Evolutionary conservation across 2,329 filamentous ascomycete genomes (phyloP), one percentile per base, ranked within the genome.

Genomic region (Diplodia corticola): DNA sequence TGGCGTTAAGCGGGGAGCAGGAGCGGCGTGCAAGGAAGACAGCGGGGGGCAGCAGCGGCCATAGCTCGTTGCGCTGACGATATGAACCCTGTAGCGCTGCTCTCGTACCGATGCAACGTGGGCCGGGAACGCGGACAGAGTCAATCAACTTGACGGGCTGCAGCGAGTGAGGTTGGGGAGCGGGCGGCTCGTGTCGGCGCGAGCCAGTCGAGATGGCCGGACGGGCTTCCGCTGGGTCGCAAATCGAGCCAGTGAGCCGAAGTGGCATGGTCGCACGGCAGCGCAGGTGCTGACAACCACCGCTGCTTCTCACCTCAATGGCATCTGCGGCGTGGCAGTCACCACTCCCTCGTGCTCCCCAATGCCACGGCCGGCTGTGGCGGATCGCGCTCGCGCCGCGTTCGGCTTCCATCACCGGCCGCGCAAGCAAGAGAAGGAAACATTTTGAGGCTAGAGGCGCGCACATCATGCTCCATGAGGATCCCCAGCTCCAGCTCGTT

Each of bases 401-500:
- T 40, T 35, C 26, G 44, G 57, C 57, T 61, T 33, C 20, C 57
- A 61, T 35, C 28, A 35, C 44, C 40, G 26, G 2, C 17, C 28
- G 40, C 55, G 55, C 40, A 49, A 7, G 1, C 3, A 28, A 26
- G 37, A 46, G 22, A 22, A n/a, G 54, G 35, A 28, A 15, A 46
- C 24, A 17, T 28, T 37, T 37, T 60, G 44, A 49, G 55, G 35
- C 33, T 40, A 60, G 24, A 60, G 37, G 22, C 10, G 44, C 44
- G 57, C 57, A 28, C 44, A 61, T 61, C 57, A 46, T 49, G 44
- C 40, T 49, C 57, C 5, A 61, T 35, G 24, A 61, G 40, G 57
- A 35, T 15, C 26, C 2, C 13, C 4, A 1, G 17, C 26, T 48
- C 55, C 49, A 33, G 17, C 49, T 60, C 48, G 22, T 24, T 35